Base-by-base conservation (phyloP, 2,329 filamentous ascomycete genomes). In the Trichoderma sp. region DNA sequence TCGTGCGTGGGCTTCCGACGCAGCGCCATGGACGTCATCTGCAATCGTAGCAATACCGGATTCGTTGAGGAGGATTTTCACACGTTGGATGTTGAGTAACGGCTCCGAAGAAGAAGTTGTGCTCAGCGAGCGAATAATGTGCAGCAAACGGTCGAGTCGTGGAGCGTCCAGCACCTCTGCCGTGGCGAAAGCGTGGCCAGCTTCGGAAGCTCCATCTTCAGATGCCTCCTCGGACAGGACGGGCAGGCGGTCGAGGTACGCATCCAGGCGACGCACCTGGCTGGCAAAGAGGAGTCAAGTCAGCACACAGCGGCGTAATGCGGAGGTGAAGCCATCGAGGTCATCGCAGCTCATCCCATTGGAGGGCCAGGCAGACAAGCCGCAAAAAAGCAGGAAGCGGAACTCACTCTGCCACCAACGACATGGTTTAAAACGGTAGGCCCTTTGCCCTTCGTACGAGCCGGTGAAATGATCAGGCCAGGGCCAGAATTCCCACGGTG, bases 91-190 rank as follows among this genome's bases (percentile, higher is more conserved):
- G 3, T 87, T 81, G n/a, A 94, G 80, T 7, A 92, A 81, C 37
- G 88, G 82, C 64, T 86, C 85, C 5, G 89, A 87, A 3, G 88
- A 87, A 0, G 90, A 87, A 2, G 88, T 88, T 4, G 90, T 88
- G 24, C 92, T 94, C 16, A 97, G 81, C 3, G 88, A 83, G 78
- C 90, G 90, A 74, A 92, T 87, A 66, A 94, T 86, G 68, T 81
- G 82, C 72, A 94, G 86, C 49, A 96, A 81, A 65, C 89, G 84
- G 77, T 87, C 81, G 73, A 90, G 81, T 63, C 87, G 81, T 30
- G 85, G 83, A 24, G 84, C 85, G 71, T 85, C 80, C 61, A 87
- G 77, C 55, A 82, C 82, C 63, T 80, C 80, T 51, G 81, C 75
- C 49, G 76, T 76, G 72, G 78, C 69, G 69, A 79, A 76, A 13